Conservation (phyloP, 208 protist species). For the Naegleria lovaniensis region DNA sequence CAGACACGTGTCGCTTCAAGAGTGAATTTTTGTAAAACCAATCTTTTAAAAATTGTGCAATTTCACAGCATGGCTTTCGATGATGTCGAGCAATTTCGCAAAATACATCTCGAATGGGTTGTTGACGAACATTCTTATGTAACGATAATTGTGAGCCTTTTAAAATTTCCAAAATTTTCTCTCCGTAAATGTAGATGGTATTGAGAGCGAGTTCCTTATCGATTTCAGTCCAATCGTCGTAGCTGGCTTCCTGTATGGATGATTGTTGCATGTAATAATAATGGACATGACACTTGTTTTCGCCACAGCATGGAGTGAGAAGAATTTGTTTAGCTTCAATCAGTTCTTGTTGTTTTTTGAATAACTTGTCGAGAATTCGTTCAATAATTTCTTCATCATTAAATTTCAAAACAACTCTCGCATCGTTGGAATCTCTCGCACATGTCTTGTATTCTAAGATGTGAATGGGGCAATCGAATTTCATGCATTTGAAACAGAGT, state of each 20-base stretch:
- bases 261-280: neutral
- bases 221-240: neutral
- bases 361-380: neutral
- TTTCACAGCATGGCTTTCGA: neutral
- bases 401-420: neutral
- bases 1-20: too few relatives aligned
- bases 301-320: neutral
- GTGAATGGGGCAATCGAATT: neutral
- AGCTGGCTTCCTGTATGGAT: neutral
- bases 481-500: neutral
- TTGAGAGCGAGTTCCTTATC: neutral
- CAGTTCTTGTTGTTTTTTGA: neutral
- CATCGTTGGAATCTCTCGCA: neutral
- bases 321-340: neutral
- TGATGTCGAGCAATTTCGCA: neutral
- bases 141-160: neutral
- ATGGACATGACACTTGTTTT: neutral
- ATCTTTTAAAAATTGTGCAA: neutral
- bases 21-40: neutral
- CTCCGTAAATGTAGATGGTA: neutral
- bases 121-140: too few relatives aligned
- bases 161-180: neutral
- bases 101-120: neutral
- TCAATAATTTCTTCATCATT: neutral
- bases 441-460: neutral